Evolutionary conservation across 1,139 yeast species (phyloP).

Genomic region (Hyphopichia khmerensis): DNA sequence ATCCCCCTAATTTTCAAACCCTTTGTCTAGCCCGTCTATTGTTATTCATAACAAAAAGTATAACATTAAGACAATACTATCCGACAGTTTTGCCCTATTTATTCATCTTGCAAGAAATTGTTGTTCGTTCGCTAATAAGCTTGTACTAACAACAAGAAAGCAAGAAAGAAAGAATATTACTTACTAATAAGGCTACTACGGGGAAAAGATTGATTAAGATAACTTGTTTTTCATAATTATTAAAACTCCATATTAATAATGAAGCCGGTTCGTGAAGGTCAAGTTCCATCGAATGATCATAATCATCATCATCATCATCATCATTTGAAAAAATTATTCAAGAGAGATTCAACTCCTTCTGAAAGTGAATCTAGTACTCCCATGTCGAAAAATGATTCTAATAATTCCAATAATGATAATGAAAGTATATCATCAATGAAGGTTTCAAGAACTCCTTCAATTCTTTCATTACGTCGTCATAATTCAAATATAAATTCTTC

Average conservation of each 20-base stretch:
- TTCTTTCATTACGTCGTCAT: constrained; percentile 27
- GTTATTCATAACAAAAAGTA: too few species aligned
- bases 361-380: background rate
- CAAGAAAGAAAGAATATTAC: too few species aligned
- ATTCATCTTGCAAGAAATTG: too few species aligned
- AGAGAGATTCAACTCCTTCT: constrained; percentile 13
- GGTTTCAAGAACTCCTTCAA: constrained; percentile 24
- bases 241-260: background rate
- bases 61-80: too few species aligned
- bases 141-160: too few species aligned
- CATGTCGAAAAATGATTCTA: background rate
- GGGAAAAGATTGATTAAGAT: too few species aligned
- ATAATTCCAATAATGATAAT: background rate
- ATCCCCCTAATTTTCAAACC: too few species aligned
- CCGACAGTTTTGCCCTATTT: too few species aligned
- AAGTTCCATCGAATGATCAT: background rate
- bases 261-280: background rate
- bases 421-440: background rate
- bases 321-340: constrained; percentile 20
- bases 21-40: too few species aligned
- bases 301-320: constrained; percentile 15
- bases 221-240: too few species aligned
- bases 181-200: too few species aligned
- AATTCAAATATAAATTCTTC: constrained; percentile 17
- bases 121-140: too few species aligned